Conservation (phyloP, 1,284 basidiomycete species). For the Coniophora puteana region DNA sequence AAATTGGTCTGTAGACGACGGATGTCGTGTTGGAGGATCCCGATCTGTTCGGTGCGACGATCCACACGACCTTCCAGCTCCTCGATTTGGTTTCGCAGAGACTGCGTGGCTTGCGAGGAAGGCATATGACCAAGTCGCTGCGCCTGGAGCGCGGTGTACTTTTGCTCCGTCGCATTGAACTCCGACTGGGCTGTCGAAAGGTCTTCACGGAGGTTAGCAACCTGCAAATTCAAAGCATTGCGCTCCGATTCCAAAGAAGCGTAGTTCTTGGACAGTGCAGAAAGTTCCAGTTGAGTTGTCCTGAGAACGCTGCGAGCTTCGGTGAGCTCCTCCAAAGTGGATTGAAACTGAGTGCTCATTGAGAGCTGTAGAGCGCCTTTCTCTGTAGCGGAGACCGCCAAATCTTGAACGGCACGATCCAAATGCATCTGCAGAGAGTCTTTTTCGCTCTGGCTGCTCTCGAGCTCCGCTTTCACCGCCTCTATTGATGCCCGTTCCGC, state of each 20-base stretch:
- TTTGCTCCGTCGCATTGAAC: slow-evolving; percentile 48
- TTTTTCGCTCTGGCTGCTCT: slow-evolving; percentile 15
- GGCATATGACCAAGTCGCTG: slow-evolving; percentile 62
- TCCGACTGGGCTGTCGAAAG: slow-evolving; percentile 48
- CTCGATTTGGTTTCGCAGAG: slow-evolving; percentile 57
- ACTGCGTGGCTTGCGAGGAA: slow-evolving; percentile 45
- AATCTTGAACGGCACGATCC: no score
- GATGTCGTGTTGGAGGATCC: slow-evolving; percentile 71
- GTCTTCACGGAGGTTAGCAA: slow-evolving; percentile 59
- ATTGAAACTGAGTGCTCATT: slow-evolving; percentile 25
- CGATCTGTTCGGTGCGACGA: slow-evolving; percentile 65
- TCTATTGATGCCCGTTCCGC: slow-evolving; percentile 16
- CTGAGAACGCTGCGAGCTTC: slow-evolving; percentile 25
- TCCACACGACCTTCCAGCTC: slow-evolving; percentile 59
- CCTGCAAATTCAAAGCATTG: slow-evolving; percentile 55
- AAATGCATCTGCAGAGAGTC: slow-evolving; percentile 12
- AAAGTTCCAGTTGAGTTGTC: slow-evolving; percentile 28
- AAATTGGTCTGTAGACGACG: slow-evolving; percentile 69
- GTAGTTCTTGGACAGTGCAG: slow-evolving; percentile 37
- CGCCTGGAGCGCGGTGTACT: slow-evolving; percentile 56
- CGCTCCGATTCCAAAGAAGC: slow-evolving; percentile 59
- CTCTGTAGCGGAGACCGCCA: slow-evolving; percentile 28
- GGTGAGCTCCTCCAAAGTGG: slow-evolving; percentile 28
- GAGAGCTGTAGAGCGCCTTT: slow-evolving; percentile 30
- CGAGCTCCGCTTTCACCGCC: slow-evolving; percentile 13